Percentiles rank a stretch among this genome's conserved stretches.
phyloP scores from a whole-genome alignment of 108 stramenopile species.

The Ochromonas danica region DNA sequence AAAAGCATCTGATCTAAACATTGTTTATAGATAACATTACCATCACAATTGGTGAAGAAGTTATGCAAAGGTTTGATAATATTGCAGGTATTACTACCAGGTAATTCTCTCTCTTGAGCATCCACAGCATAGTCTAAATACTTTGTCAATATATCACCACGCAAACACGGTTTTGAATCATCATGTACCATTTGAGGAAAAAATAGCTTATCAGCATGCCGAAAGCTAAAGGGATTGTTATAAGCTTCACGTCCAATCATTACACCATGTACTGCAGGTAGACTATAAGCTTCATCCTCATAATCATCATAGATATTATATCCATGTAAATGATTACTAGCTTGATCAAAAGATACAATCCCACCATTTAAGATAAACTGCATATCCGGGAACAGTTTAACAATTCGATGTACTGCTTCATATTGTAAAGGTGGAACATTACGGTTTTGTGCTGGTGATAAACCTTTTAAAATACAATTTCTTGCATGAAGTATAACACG shows the following conservation, averaged over 20 bases:
- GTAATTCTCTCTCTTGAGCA: neutral
- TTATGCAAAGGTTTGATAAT: slow-evolving; percentile 30
- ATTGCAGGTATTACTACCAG: neutral
- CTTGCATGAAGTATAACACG: slow-evolving; percentile 4
- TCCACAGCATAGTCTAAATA: neutral
- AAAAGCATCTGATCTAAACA: neutral
- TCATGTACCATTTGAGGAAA: neutral
- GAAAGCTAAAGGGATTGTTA: neutral
- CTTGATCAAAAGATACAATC: neutral
- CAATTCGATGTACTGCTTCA: slow-evolving; percentile 22
- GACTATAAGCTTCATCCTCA: neutral
- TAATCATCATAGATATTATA: neutral
- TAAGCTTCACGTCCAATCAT: slow-evolving; percentile 34
- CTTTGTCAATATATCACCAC: neutral
- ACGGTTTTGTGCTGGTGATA: slow-evolving; percentile 31
- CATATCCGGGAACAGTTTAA: slow-evolving; percentile 20
- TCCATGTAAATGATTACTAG: neutral
- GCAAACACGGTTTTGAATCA: neutral
- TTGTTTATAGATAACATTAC: slow-evolving; percentile 13
- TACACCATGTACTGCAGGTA: slow-evolving; percentile 9
- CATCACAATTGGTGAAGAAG: neutral
- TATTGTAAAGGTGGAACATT: slow-evolving; percentile 2
- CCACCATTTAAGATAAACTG: slow-evolving; percentile 24
- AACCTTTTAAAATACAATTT: neutral
- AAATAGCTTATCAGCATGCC: slow-evolving; percentile 4